phyloP scores from a whole-genome alignment of 1,139 yeast species.

The Yamadazyma atlantica region DNA sequence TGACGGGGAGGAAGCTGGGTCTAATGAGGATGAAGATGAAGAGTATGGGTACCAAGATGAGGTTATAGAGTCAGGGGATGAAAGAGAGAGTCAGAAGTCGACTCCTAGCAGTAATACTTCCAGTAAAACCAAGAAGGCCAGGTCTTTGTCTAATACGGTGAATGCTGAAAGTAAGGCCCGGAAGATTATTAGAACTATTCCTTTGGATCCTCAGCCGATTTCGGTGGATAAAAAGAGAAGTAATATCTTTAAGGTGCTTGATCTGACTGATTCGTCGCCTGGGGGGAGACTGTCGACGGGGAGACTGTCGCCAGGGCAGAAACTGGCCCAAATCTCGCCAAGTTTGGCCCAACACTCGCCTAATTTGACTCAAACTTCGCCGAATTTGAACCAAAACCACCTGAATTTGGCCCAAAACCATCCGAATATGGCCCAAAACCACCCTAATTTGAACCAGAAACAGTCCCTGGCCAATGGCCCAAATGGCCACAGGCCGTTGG shows the following conservation, averaged over 20 bases:
- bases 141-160: conserved; percentile 52
- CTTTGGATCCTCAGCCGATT: conserved; percentile 80
- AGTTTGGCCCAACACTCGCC: too few relatives aligned
- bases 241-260: conserved; percentile 39
- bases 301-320: too few relatives aligned
- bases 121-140: conserved; percentile 33
- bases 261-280: conserved; percentile 31
- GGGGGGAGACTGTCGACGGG: too few relatives aligned
- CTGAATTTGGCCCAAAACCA: too few relatives aligned
- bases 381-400: too few relatives aligned
- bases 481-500: too few relatives aligned
- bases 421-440: too few relatives aligned
- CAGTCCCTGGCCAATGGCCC: too few relatives aligned
- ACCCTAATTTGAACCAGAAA: too few relatives aligned
- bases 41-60: conserved; percentile 23
- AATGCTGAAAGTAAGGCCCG: conserved; percentile 73
- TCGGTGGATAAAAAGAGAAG: conserved; percentile 38
- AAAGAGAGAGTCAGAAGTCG: conserved; percentile 28
- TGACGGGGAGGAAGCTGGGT: conserved; percentile 20
- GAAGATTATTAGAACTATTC: conserved; percentile 71
- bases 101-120: conserved; percentile 39
- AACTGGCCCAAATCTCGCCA: too few relatives aligned
- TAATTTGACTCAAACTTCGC: too few relatives aligned
- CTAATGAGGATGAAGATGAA: conserved; percentile 20
- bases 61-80: conserved; percentile 27